Evolutionary conservation across 2,329 filamentous ascomycete genomes (phyloP), one percentile per base, ranked within the genome.

Genomic region (Trichoderma citrinoviride): DNA sequence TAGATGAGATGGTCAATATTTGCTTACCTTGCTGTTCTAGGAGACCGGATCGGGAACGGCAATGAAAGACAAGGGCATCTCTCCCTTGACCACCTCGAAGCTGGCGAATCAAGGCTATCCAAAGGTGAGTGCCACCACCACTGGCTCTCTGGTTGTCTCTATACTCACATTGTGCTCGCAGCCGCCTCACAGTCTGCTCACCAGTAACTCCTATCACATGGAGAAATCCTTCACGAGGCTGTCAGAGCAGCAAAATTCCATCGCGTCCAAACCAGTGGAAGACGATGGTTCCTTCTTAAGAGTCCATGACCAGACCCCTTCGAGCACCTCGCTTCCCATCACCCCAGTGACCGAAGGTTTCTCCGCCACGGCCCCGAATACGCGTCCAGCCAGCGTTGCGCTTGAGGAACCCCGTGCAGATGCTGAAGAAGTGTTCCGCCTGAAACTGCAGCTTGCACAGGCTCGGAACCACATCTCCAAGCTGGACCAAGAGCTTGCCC

Each of bases 211-310:
- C 33, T 83, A 81, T 63, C 81, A 83, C 8, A 87, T 93, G 81
- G 91, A 95, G 71, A 88, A 88, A 66, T 85, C 93, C 58, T 80
- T 93, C 68, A 86, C 89, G 64, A 90, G 88, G 73, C 82, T 94
- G 54, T 86, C 86, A n/a, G 88, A 93, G 74, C 89, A 92, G 71
- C 86, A 89, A 71, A 79, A 80, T 49, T 74, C 82, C n/a, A 76
- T 89, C 56, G 81, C 80, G 73, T 85, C n/a, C 49, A 83, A 82
- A 65, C 71, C 72, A 44, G 71, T 70, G 10, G 78, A 81, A 14
- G 79, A 81, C 21, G 74, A 76, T 23, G 66, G 49, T 41, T 65
- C 71, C 33, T 79, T 78, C 66, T 70, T 75, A 37, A 73, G 72
- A 60, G 71, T 68, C 40, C 70, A 80, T 19, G 83, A 85, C 40